These are phyloP conservation scores for Elsinoe australis DNA, from an alignment of 2,329 filamentous ascomycete genomes.

Conservation along the genomic window DNA sequence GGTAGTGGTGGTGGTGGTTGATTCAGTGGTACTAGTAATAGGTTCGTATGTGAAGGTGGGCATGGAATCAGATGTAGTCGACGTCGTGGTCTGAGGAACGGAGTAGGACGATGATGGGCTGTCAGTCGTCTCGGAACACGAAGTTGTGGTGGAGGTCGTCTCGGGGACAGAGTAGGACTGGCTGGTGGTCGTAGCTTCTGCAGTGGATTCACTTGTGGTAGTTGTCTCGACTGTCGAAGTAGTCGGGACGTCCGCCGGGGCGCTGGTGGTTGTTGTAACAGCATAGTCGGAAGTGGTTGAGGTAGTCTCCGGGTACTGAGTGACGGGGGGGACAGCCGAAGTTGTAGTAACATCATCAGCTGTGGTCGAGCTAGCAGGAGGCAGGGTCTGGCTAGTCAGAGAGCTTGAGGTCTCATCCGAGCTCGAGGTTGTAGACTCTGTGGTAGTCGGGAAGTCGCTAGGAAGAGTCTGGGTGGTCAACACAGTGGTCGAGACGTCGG, in stretches of 20 bases:
- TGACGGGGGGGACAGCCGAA: neutral
- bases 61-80: too few species aligned
- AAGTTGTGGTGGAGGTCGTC: too few species aligned
- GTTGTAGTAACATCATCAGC: neutral
- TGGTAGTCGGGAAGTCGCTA: neutral
- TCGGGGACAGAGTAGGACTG: too few species aligned
- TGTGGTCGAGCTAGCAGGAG: neutral
- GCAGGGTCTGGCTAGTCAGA: neutral
- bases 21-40: neutral
- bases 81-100: neutral
- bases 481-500: neutral
- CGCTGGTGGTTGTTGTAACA: too few species aligned
- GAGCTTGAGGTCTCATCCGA: neutral
- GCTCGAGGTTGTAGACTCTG: neutral
- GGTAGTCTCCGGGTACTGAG: neutral
- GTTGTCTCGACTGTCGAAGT: too few species aligned
- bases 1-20: neutral
- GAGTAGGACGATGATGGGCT: neutral
- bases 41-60: too few species aligned
- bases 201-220: too few species aligned
- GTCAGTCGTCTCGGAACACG: too few species aligned
- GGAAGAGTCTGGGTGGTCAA: neutral
- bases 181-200: too few species aligned
- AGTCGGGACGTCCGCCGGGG: too few species aligned
- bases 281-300: neutral